Evolutionary conservation across 176 grass and related monocot genomes (phyloP), one percentile per base, ranked within the genome.

Genomic region (Ensete ventricosum): DNA sequence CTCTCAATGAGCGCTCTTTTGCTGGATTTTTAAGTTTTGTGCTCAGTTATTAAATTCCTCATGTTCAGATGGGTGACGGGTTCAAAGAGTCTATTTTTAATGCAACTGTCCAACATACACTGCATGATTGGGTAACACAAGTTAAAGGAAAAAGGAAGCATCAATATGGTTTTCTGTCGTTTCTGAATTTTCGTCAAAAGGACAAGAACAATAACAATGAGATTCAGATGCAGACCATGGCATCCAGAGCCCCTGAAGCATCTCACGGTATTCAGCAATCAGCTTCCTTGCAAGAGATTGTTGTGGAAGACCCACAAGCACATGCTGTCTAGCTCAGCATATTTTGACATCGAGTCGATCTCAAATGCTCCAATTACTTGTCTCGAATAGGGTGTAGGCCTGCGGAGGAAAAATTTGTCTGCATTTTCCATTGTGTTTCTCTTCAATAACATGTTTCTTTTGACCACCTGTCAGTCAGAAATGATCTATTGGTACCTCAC

Each of bases 31-130:
- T 34, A 53, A 20, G 22, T 52, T 59, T 1, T 19, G 50, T 62
- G 70, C 53, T 26, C n/a, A 55, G 19, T 43, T 14, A 49, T 21
- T 49, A 11, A 43, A 12, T 70, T 58, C 52, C 48, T 5, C 1
- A 11, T 22, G 17, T 57, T 79, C 66, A 79, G 77, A 79, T 79
- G 77, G 77, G 77, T 12, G 64, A 23, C 27, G 49, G 21, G 64
- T 79, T 48, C 52, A 79, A 79, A 50, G 16, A n/a, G 20, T 50
- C 65, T 1, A 57, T 79, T 55, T 79, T 79, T 13, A 2, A 55
- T 12, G 65, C 69, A 11, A 1, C 14, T 5, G 1, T 49, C 1
- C 51, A 58, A 23, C 1, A 1, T 1, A 1, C 17, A 20, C 23
- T 79, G 16, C 25, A 22, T 2, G 7, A 0, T 12, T 79, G 77